These are phyloP conservation scores for Ligustrum vulgare DNA, from an alignment of 257 asterid genomes.

Conservation along the genomic window DNA sequence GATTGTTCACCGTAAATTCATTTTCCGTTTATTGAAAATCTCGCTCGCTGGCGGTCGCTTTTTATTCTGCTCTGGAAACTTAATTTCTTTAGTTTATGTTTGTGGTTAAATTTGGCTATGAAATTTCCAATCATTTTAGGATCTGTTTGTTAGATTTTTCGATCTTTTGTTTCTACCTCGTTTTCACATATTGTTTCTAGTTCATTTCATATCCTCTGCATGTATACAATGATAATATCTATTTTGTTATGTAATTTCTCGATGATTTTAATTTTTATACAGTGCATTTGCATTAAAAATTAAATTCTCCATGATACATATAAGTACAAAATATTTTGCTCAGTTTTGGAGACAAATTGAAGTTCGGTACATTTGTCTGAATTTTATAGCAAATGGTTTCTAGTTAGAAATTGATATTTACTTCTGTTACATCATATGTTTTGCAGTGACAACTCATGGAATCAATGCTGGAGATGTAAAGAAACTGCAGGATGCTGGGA, in stretches of 20 bases:
- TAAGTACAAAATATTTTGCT: not conserved
- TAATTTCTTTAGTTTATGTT: not conserved
- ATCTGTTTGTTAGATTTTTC: constrained; percentile 9
- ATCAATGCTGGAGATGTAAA: constrained; percentile 99
- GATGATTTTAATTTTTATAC: not conserved
- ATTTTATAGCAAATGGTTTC: not conserved
- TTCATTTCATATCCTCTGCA: not conserved
- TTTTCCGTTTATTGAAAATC: not conserved
- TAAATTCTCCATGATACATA: not conserved
- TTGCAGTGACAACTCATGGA: constrained; percentile 88
- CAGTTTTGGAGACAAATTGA: not conserved
- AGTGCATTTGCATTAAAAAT: not conserved
- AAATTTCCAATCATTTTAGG: constrained; percentile 3
- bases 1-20: not conserved
- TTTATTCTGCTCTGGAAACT: not conserved
- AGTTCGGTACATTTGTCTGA: not conserved
- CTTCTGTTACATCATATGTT: constrained; percentile 3
- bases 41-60: constrained; percentile 6
- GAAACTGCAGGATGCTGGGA: constrained; percentile 98
- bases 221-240: not conserved
- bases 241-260: not conserved
- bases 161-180: not conserved
- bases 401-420: not conserved
- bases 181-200: not conserved
- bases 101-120: not conserved